phyloP scores from a whole-genome alignment of 352 stramenopile species.

The Globisporangium lucens region DNA sequence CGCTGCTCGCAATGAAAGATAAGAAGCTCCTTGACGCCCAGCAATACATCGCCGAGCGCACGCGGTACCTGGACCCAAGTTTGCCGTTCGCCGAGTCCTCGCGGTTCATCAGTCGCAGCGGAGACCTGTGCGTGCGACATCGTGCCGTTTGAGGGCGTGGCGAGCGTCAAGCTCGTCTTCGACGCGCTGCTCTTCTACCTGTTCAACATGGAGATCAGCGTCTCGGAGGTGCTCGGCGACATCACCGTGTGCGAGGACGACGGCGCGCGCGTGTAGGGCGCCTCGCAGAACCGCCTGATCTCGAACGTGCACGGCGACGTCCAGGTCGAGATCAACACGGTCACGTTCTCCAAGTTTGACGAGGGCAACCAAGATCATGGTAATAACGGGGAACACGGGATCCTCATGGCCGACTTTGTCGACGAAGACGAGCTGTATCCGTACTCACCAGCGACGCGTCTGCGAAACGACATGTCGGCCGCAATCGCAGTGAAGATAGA shows the following conservation, averaged over 20 bases:
- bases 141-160: not conserved
- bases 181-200: constrained; percentile 6
- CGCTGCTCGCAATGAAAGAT: constrained; percentile 32
- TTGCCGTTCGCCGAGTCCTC: constrained; percentile 16
- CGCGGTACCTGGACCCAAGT: constrained; percentile 30
- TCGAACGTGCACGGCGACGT: not conserved
- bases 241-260: not conserved
- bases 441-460: constrained; percentile 1
- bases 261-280: not conserved
- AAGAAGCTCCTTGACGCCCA: constrained; percentile 30
- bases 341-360: constrained; percentile 7
- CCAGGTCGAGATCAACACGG: constrained; percentile 9
- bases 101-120: not conserved
- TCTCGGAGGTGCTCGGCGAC: constrained; percentile 1
- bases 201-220: constrained; percentile 9
- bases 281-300: constrained; percentile 3
- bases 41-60: constrained; percentile 32
- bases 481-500: not conserved
- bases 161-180: not conserved
- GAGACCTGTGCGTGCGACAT: not conserved
- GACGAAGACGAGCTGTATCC: constrained; percentile 12
- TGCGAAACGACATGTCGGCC: constrained; percentile 10
- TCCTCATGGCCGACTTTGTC: constrained; percentile 12
- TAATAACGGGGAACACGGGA: not conserved
- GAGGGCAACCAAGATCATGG: not conserved